Conservation (phyloP, 2,329 filamentous ascomycete species). For the Cladorrhinum sp. region DNA sequence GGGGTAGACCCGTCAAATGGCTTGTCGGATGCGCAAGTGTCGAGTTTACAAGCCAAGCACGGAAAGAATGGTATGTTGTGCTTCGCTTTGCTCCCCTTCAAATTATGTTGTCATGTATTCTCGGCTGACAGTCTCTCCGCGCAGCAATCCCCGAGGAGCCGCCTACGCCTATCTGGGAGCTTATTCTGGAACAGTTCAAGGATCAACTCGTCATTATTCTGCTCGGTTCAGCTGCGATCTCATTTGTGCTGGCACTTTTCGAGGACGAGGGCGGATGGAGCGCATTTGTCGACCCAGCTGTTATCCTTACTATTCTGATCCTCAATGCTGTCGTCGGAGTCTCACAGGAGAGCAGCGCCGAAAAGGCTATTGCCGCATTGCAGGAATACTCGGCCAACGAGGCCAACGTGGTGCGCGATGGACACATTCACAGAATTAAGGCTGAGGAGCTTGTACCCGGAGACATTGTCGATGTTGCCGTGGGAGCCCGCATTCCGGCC, state of each 20-base stretch:
- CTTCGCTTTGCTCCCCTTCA: slow-evolving; percentile 3
- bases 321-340: slow-evolving; percentile 97
- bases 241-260: slow-evolving; percentile 88
- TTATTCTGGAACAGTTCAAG: slow-evolving; percentile 98
- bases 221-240: slow-evolving; percentile 86
- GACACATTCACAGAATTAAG: slow-evolving; percentile 76
- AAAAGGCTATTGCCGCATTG: slow-evolving; percentile 95
- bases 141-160: slow-evolving; percentile 78
- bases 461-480: slow-evolving; percentile 81
- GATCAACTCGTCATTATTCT: slow-evolving; percentile 97
- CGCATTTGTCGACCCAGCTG: slow-evolving; percentile 91
- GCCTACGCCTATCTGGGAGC: slow-evolving; percentile 91
- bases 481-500: slow-evolving; percentile 90
- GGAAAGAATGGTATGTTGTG: slow-evolving; percentile 61
- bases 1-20: slow-evolving; percentile 53
- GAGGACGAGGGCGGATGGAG: slow-evolving; percentile 94
- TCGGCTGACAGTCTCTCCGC: slow-evolving; percentile 14
- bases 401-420: slow-evolving; percentile 84
- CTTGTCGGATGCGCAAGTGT: slow-evolving; percentile 58
- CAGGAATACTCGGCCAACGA: slow-evolving; percentile 99
- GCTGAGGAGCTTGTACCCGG: slow-evolving; percentile 97
- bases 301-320: slow-evolving; percentile 96
- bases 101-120: background rate
- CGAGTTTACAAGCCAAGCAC: slow-evolving; percentile 53
- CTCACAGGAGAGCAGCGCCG: slow-evolving; percentile 96